Conservation (phyloP, 1,284 basidiomycete genomes). For the Pseudozyma sp. region DNA sequence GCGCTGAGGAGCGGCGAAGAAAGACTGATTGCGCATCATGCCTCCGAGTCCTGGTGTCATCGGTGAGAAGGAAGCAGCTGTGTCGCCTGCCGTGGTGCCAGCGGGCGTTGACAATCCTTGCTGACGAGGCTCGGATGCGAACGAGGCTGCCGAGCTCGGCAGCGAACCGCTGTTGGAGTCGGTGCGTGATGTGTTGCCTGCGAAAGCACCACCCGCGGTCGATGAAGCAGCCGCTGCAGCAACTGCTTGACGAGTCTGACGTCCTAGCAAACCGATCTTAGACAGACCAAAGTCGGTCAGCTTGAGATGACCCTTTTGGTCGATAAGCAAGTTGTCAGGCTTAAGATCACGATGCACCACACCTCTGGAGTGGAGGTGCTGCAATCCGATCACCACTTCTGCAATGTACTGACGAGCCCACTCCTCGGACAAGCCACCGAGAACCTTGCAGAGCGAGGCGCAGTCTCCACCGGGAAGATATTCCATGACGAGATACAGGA, state of each 20-base stretch:
- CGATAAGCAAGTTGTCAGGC: constrained; percentile 96
- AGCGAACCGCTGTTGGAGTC: constrained; percentile 41
- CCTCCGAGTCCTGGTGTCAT: constrained; percentile 50
- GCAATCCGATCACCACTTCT: constrained; percentile 92
- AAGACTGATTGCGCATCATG: constrained; percentile 54
- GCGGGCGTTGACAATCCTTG: constrained; percentile 37
- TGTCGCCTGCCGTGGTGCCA: constrained; percentile 47
- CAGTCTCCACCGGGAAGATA: constrained; percentile 88
- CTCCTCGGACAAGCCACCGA: constrained; percentile 93
- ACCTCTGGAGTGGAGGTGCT: constrained; percentile 91
- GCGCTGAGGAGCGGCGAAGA: constrained; percentile 51
- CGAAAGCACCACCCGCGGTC: constrained; percentile 12
- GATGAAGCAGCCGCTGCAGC: constrained; percentile 16
- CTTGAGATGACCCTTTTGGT: constrained; percentile 94
- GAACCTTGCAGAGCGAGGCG: constrained; percentile 91
- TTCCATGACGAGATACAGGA: constrained; percentile 72
- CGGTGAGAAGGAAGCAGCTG: constrained; percentile 50
- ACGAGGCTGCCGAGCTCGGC: constrained; percentile 48
- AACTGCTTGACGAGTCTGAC: constrained; percentile 74
- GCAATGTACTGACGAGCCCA: constrained; percentile 97
- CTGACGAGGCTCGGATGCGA: constrained; percentile 33
- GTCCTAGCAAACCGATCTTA: constrained; percentile 93
- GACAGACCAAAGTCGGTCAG: constrained; percentile 98
- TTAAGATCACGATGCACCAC: constrained; percentile 99
- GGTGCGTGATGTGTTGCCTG: constrained; percentile 13